These are phyloP conservation scores for Malassezia sp. DNA, from an alignment of 1,284 basidiomycete genomes.

Conservation along the genomic window DNA sequence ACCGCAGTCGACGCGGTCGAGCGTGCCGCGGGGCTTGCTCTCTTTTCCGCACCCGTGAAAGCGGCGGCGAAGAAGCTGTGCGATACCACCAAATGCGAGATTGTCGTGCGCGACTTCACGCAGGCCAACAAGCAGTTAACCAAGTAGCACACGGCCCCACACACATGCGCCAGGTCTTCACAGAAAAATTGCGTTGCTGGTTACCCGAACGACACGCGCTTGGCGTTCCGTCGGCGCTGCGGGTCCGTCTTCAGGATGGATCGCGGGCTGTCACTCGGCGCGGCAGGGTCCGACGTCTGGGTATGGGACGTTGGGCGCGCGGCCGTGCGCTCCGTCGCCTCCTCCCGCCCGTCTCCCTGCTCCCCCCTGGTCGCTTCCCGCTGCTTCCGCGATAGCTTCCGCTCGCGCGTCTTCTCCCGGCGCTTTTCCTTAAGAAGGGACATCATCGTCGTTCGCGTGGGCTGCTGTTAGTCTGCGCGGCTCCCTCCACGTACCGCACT, in stretches of 20 bases:
- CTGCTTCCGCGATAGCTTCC: constrained; percentile 3
- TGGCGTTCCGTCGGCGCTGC: constrained; percentile 3
- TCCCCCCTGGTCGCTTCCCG: background rate
- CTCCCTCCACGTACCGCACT: too few relatives aligned
- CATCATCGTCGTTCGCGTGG: constrained; percentile 5
- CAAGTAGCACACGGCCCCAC: background rate
- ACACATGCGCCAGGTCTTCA: too few relatives aligned
- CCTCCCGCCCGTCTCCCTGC: too few relatives aligned
- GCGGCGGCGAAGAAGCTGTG: constrained; percentile 72
- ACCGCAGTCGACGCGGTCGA: constrained; percentile 76
- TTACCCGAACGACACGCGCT: constrained; percentile 16
- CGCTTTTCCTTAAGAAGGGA: constrained; percentile 4
- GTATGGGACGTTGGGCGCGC: too few relatives aligned
- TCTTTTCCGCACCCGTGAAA: constrained; percentile 80
- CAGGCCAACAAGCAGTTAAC: constrained; percentile 10
- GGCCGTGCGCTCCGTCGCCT: too few relatives aligned
- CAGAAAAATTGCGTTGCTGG: too few relatives aligned
- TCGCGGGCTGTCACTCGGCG: background rate
- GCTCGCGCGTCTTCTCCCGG: constrained; percentile 11
- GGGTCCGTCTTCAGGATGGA: background rate
- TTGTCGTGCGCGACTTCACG: constrained; percentile 37
- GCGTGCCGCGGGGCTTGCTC: constrained; percentile 70
- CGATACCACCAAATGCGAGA: constrained; percentile 40
- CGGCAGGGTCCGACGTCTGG: too few relatives aligned
- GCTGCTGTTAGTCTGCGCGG: constrained; percentile 1